phyloP scores from a whole-genome alignment of 768 basidiomycete genomes.

The Lepiota subincarnata region DNA sequence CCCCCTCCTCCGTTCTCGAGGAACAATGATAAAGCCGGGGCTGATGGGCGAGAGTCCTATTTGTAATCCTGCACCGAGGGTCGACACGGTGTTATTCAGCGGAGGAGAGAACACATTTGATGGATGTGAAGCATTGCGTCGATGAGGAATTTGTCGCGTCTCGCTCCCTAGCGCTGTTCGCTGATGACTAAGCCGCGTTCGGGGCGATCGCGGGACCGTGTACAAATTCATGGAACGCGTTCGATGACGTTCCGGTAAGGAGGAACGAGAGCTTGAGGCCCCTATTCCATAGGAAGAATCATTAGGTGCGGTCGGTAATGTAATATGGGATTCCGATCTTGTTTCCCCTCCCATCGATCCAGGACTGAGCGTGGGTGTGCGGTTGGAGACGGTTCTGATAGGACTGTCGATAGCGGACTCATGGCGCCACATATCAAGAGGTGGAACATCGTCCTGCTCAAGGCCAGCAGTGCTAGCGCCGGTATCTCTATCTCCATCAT shows the following conservation, averaged over 20 bases:
- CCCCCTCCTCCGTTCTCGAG: constrained; percentile 45
- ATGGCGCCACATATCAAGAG: neutral
- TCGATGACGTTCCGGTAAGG: constrained; percentile 1
- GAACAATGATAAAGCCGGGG: constrained; percentile 72
- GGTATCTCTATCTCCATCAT: constrained; percentile 27
- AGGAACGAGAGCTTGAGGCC: neutral
- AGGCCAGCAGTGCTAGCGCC: constrained; percentile 10
- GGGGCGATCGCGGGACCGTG: neutral
- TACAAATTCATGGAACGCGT: too few relatives aligned
- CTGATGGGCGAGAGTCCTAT: constrained; percentile 74
- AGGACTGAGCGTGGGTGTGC: constrained; percentile 15
- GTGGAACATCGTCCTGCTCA: constrained; percentile 18
- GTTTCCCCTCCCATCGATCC: constrained; percentile 29
- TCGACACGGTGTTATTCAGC: constrained; percentile 30
- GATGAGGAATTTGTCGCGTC: constrained; percentile 1
- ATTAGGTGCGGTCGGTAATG: neutral
- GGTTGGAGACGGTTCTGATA: neutral
- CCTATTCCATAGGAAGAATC: neutral
- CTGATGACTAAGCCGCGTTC: constrained; percentile 1
- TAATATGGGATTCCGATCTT: constrained; percentile 8
- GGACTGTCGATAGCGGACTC: neutral
- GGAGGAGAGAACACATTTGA: constrained; percentile 26
- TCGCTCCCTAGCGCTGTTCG: neutral
- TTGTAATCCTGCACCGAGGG: constrained; percentile 55
- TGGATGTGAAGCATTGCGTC: constrained; percentile 3